Percentiles rank a stretch among this genome's conserved stretches.
These are phyloP conservation scores for Mycena metata DNA, from an alignment of 768 basidiomycete genomes.

Conservation along the genomic window DNA sequence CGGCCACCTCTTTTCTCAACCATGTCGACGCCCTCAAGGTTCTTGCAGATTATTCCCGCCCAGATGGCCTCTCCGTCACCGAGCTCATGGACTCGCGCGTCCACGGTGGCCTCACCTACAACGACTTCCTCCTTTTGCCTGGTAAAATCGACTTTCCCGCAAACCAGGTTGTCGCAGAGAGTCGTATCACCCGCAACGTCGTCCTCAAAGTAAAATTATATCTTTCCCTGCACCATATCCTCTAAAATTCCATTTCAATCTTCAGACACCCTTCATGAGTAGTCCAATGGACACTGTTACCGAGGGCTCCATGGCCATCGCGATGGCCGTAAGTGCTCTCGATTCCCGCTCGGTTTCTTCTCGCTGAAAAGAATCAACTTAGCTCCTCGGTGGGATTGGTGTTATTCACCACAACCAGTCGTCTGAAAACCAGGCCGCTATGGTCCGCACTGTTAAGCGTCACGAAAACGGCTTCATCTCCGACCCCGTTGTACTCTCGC, in stretches of 20 bases:
- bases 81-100: slow-evolving; percentile 91
- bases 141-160: slow-evolving; percentile 97
- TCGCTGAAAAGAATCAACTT: slow-evolving; percentile 24
- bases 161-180: slow-evolving; percentile 84
- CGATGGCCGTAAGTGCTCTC: slow-evolving; percentile 79
- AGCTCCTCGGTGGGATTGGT: slow-evolving; percentile 96
- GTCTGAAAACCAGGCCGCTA: slow-evolving; percentile 88
- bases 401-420: slow-evolving; percentile 98
- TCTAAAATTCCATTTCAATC: too few species aligned
- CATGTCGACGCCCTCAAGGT: slow-evolving; percentile 80
- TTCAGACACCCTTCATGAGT: slow-evolving; percentile 96
- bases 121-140: slow-evolving; percentile 94
- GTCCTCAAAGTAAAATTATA: too few species aligned
- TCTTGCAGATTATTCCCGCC: slow-evolving; percentile 75
- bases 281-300: slow-evolving; percentile 99
- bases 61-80: slow-evolving; percentile 86
- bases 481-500: slow-evolving; percentile 91
- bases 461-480: slow-evolving; percentile 99
- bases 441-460: slow-evolving; percentile 98
- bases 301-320: slow-evolving; percentile 93
- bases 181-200: slow-evolving; percentile 91
- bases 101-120: slow-evolving; percentile 96
- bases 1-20: slow-evolving; percentile 63
- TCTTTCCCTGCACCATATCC: too few species aligned
- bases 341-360: slow-evolving; percentile 25